Evolutionary conservation across 148 eudicot genomes (phyloP).

Genomic region (Chenopodium suecicum): DNA sequence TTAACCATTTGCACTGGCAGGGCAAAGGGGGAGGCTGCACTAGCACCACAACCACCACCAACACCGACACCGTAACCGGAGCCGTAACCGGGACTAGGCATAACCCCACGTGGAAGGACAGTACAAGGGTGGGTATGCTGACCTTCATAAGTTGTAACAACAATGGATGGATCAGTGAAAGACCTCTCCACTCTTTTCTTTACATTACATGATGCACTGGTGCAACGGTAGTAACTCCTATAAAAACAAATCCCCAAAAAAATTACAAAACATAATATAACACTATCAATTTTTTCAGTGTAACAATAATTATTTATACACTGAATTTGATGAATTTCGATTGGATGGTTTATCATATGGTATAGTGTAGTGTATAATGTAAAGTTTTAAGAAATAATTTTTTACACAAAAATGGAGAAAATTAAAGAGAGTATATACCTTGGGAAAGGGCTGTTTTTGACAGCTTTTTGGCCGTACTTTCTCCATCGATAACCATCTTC

Average conservation of each 20-base stretch:
- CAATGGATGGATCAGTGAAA: constrained; percentile 56
- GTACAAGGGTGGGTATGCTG: constrained; percentile 84
- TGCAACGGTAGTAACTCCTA: constrained; percentile 96
- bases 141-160: constrained; percentile 91
- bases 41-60: constrained; percentile 9
- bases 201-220: constrained; percentile 72
- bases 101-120: constrained; percentile 35
- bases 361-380: too few relatives aligned
- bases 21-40: constrained; percentile 14
- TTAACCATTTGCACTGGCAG: constrained; percentile 20
- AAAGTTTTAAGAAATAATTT: too few relatives aligned
- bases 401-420: not conserved
- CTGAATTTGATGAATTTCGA: constrained; percentile 21
- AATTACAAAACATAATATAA: too few relatives aligned
- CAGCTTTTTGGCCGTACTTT: constrained; percentile 94
- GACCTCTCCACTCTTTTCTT: constrained; percentile 91
- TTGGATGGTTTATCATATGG: not conserved
- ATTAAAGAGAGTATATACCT: constrained; percentile 42
- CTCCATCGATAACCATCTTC: constrained; percentile 97
- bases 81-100: constrained; percentile 11
- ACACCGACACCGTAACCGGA: not conserved
- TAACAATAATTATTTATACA: not conserved
- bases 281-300: not conserved
- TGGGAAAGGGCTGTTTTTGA: constrained; percentile 86
- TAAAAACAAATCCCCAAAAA: not conserved